Base-by-base conservation (phyloP, 768 basidiomycete genomes). In the Hygrocybe coccinea region DNA sequence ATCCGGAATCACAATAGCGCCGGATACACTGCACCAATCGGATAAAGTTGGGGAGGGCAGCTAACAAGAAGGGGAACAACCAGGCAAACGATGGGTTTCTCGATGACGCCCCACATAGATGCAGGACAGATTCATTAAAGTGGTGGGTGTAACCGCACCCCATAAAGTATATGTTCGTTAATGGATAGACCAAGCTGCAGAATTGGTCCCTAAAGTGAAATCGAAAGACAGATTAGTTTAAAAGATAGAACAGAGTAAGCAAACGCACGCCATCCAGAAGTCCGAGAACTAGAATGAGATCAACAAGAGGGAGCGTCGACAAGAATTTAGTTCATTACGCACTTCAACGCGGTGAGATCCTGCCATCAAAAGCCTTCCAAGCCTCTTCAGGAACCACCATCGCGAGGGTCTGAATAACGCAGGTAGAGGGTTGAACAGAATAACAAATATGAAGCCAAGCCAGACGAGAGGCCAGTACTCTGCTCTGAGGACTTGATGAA, bases 1-100 rank as follows among this genome's bases (percentile, higher is more conserved):
- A 67, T 35, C 75, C 74, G 1, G 92, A 91, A 65, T 97, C 97
- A 46, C 70, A 71, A 66, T 87, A 98, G 73, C 95, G 93, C 60
- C 86, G 86, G 50, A 97, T 59, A 65, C 89, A 90, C 70, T 99
- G 97, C 10, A 89, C 75, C 38, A 92, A 65, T 71, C 97, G 95
- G 35, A 83, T 76, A 2, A 88, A 51, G 19, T 89, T 79, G 0
- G 97, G 95, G 1, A 95, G 59, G 8, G 76, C 62, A 5, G 80
- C 79, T 6, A 91, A 71, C 2, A 81, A 56, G 58, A 84, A 86
- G 1, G 83, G 77, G 14, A 79, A 64, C 1, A 76, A 79, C 91
- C 92, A 95, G 19, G 76, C 72, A 5, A 59, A 65, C 5, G 77
- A 74, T 2, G 71, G 56, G 3, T 69, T 62, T 10, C 78, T 74